These are phyloP conservation scores for Citrus maxima DNA, from an alignment of 345 rosid genomes.

Conservation along the genomic window DNA sequence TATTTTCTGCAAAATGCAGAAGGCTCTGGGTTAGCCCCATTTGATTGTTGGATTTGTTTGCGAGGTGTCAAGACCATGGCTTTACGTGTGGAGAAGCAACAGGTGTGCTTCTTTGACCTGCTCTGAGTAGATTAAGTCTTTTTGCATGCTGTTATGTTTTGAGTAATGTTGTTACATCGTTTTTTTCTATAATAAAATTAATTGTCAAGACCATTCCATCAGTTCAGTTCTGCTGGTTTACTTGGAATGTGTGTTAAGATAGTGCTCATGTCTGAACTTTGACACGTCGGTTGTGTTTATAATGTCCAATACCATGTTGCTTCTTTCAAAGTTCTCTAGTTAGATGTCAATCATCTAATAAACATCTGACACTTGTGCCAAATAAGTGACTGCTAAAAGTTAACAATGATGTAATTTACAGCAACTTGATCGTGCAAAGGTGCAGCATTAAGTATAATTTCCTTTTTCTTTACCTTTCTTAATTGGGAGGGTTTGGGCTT, in stretches of 20 bases:
- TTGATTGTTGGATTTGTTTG: constrained; percentile 95
- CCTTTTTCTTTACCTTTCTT: not conserved
- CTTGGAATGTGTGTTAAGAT: not conserved
- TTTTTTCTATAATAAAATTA: not conserved
- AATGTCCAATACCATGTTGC: not conserved
- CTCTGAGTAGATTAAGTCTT: not conserved
- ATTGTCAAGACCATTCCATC: not conserved
- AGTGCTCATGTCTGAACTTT: not conserved
- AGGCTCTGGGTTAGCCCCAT: constrained; percentile 95
- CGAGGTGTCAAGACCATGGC: constrained; percentile 95
- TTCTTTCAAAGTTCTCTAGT: not conserved
- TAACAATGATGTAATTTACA: not conserved
- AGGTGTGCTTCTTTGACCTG: constrained; percentile 54
- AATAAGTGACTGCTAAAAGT: not conserved
- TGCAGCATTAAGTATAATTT: too few species aligned
- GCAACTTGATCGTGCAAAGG: not conserved
- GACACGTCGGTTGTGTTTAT: not conserved
- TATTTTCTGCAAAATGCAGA: constrained; percentile 94
- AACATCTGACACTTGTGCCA: not conserved
- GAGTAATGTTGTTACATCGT: constrained; percentile 1
- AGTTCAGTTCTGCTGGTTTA: not conserved
- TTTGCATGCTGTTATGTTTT: not conserved
- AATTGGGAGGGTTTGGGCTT: not conserved
- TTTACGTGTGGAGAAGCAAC: constrained; percentile 90
- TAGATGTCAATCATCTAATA: not conserved